Percentiles rank a stretch among this genome's conserved stretches.
phyloP scores from a whole-genome alignment of 2,329 filamentous ascomycete species.

The Aspergillus sp. region DNA sequence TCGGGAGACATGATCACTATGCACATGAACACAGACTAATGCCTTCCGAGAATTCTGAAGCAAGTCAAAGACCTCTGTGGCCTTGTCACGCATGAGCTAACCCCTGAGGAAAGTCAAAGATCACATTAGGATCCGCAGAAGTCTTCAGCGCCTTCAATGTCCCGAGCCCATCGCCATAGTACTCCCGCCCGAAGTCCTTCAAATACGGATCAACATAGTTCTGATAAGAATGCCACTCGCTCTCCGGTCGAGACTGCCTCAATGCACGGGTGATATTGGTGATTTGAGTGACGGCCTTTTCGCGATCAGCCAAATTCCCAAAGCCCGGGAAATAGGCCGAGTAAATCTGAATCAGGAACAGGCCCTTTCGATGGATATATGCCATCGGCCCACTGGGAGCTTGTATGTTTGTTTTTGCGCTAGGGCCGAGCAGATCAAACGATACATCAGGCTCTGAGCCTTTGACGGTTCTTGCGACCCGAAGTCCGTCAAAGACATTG shows the following conservation, averaged over 20 bases:
- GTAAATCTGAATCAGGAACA: slow-evolving; percentile 5
- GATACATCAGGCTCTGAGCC: slow-evolving; percentile 5
- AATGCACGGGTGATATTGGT: slow-evolving; percentile 3
- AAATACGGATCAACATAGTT: slow-evolving; percentile 7
- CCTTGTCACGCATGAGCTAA: not conserved
- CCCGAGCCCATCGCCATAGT: slow-evolving; percentile 1
- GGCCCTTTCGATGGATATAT: slow-evolving; percentile 3
- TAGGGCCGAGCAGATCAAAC: slow-evolving; percentile 1
- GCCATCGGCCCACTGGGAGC: slow-evolving; percentile 2
- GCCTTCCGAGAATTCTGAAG: no score
- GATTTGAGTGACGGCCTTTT: not conserved
- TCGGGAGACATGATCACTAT: no score
- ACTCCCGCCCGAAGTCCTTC: slow-evolving; percentile 2
- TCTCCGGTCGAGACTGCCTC: not conserved
- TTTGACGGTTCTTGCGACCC: not conserved
- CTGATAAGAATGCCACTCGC: slow-evolving; percentile 6
- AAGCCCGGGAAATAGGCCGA: slow-evolving; percentile 8
- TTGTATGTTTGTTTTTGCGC: slow-evolving; percentile 1
- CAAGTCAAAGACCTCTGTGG: no score
- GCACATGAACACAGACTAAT: no score
- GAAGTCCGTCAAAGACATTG: slow-evolving; percentile 2
- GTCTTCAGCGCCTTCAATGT: slow-evolving; percentile 2
- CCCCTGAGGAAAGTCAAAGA: slow-evolving; percentile 6
- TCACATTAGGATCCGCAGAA: not conserved
- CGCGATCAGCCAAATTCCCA: not conserved